Conservation (phyloP, 1,139 yeast genomes). For the Yamadazyma siamensis region DNA sequence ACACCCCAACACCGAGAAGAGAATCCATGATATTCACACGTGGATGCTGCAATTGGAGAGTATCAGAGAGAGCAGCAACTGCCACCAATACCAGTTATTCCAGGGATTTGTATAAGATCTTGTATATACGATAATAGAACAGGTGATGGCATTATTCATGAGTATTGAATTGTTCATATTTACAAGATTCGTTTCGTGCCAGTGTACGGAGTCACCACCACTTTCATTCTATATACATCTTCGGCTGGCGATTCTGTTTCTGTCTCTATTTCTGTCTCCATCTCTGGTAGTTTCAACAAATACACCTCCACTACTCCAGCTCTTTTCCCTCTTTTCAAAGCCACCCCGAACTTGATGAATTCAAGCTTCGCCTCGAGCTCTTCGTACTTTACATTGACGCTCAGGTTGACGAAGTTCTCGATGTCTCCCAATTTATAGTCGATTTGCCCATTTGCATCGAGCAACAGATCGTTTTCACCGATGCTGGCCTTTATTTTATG, state of each 20-base stretch:
- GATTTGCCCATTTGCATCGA: constrained; percentile 15
- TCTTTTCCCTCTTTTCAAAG: constrained; percentile 22
- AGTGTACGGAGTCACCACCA: no score
- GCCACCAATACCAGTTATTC: constrained; percentile 20
- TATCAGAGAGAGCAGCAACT: constrained; percentile 31
- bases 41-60: constrained; percentile 73
- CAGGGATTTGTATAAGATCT: constrained; percentile 6
- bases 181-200: not conserved
- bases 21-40: constrained; percentile 63
- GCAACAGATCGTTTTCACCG: constrained; percentile 26
- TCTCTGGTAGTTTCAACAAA: constrained; percentile 21
- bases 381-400: constrained; percentile 6
- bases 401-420: constrained; percentile 28
- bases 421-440: constrained; percentile 21
- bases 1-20: constrained; percentile 79
- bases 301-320: constrained; percentile 34
- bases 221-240: constrained; percentile 8
- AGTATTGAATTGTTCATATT: no score
- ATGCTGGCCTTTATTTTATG: constrained; percentile 21
- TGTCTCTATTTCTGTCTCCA: constrained; percentile 6
- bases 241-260: no score
- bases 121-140: no score
- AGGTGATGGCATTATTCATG: no score
- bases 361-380: constrained; percentile 10
- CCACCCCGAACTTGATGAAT: constrained; percentile 35